phyloP scores from a whole-genome alignment of 1,284 basidiomycete genomes.

The Tetrapyrgos nigripes region DNA sequence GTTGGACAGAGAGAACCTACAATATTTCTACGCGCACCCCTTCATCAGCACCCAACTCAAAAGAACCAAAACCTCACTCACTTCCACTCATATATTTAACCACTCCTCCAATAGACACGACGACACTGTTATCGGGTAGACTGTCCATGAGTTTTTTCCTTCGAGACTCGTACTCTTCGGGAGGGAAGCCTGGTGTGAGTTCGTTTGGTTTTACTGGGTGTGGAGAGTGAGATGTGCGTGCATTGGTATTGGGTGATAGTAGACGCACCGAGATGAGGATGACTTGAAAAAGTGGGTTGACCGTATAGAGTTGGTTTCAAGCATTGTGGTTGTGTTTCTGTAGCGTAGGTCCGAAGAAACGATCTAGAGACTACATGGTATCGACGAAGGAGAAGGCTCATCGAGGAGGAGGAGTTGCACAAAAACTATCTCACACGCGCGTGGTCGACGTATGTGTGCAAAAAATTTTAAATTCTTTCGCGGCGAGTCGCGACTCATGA shows the following conservation, averaged over 20 bases:
- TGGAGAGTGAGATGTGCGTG: slow-evolving; percentile 7
- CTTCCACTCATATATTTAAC: slow-evolving; percentile 90
- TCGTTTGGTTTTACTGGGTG: slow-evolving; percentile 67
- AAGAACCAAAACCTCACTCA: slow-evolving; percentile 50
- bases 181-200: slow-evolving; percentile 86
- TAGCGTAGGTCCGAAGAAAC: slow-evolving; percentile 37
- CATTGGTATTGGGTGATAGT: slow-evolving; percentile 8
- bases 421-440: too few relatives aligned
- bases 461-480: too few relatives aligned
- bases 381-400: background rate
- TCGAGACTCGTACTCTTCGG: slow-evolving; percentile 84
- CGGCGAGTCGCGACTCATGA: too few relatives aligned
- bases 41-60: slow-evolving; percentile 5
- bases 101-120: slow-evolving; percentile 82
- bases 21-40: slow-evolving; percentile 48
- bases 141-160: slow-evolving; percentile 77
- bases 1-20: slow-evolving; percentile 33
- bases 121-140: slow-evolving; percentile 80
- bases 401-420: too few relatives aligned
- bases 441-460: too few relatives aligned
- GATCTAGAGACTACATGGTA: background rate
- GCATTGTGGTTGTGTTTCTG: slow-evolving; percentile 30
- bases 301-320: slow-evolving; percentile 75
- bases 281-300: slow-evolving; percentile 79
- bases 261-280: slow-evolving; percentile 76